These are phyloP conservation scores for Leishmania mexicana DNA, from an alignment of 208 protist genomes.

Conservation along the genomic window DNA sequence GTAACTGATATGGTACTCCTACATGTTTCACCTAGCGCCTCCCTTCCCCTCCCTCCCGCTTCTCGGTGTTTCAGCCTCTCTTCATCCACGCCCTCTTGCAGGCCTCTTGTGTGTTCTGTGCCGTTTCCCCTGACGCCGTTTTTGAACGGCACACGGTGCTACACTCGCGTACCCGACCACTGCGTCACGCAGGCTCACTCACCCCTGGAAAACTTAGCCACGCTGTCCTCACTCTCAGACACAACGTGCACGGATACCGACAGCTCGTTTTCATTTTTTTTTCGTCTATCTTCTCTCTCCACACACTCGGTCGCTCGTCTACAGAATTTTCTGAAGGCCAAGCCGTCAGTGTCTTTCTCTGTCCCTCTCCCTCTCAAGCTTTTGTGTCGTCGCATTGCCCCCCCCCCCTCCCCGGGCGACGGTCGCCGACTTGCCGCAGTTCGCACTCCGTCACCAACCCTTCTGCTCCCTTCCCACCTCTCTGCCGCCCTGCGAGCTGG, in stretches of 20 bases:
- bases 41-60: background rate
- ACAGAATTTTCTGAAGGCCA: background rate
- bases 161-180: background rate
- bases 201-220: background rate
- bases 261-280: background rate
- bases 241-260: background rate
- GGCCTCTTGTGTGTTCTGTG: background rate
- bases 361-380: background rate
- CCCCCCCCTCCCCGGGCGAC: background rate
- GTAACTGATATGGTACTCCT: background rate
- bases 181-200: background rate
- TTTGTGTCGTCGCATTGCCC: background rate
- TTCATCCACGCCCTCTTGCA: background rate
- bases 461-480: background rate
- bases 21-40: background rate
- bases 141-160: background rate
- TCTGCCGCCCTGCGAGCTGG: background rate
- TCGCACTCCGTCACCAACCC: background rate
- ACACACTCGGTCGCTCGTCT: background rate
- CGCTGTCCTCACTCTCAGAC: background rate
- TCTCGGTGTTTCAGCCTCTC: background rate
- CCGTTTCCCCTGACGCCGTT: background rate
- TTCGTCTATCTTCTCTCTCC: background rate
- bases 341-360: background rate
- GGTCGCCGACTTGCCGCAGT: background rate